phyloP scores from a whole-genome alignment of 495 filamentous ascomycete species.

The Aspergillus ostianus region DNA sequence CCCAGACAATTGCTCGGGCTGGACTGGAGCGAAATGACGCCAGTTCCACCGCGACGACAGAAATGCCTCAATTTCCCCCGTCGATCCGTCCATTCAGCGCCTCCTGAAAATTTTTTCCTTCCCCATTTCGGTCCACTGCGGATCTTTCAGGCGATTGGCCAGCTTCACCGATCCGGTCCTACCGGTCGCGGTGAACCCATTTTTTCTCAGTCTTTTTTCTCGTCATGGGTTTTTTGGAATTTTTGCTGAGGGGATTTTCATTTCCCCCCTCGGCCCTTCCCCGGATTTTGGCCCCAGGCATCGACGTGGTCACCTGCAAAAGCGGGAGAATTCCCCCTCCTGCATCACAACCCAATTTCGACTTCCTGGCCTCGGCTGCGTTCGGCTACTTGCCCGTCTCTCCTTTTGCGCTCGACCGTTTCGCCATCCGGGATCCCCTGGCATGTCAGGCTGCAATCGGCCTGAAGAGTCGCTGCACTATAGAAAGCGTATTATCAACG shows the following conservation, averaged over 20 bases:
- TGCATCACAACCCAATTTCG: background rate
- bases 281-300: conserved; percentile 16
- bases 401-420: too few relatives aligned
- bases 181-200: background rate
- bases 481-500: background rate
- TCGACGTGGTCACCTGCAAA: background rate
- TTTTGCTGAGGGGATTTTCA: too few relatives aligned
- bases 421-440: background rate
- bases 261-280: conserved; percentile 8
- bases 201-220: background rate
- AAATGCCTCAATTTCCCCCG: background rate
- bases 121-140: conserved; percentile 3
- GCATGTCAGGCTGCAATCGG: background rate
- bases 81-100: conserved; percentile 4
- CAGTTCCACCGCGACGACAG: background rate
- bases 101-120: conserved; percentile 8
- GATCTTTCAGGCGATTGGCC: conserved; percentile 7
- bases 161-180: conserved; percentile 12
- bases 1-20: conserved; percentile 16
- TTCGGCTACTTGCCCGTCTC: background rate
- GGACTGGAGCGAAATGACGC: conserved; percentile 6
- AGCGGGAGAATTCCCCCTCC: background rate
- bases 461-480: background rate
- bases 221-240: background rate
- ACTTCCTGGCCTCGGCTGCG: background rate